phyloP scores from a whole-genome alignment of 108 stramenopile genomes.

The Cyclostephanos tholiformis region DNA sequence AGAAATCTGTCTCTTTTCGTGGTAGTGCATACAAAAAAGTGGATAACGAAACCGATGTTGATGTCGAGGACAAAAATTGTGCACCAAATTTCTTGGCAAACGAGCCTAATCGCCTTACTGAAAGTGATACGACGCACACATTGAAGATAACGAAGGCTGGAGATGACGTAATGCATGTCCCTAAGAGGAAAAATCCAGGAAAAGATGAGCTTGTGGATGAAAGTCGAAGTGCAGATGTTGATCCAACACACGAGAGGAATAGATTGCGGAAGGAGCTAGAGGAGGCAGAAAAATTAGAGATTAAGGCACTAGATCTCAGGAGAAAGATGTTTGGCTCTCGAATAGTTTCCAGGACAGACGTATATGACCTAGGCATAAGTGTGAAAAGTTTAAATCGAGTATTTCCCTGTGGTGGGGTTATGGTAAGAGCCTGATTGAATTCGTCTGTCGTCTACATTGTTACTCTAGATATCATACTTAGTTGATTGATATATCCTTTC shows the following conservation, averaged over 20 bases:
- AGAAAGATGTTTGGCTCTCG: conserved; percentile 82
- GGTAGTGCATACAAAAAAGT: too few species aligned
- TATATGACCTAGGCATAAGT: conserved; percentile 80
- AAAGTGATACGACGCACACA: neutral
- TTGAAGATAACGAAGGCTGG: conserved; percentile 28
- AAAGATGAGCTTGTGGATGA: conserved; percentile 6
- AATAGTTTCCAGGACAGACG: conserved; percentile 86
- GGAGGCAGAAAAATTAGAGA: conserved; percentile 68
- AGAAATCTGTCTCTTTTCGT: conserved; percentile 25
- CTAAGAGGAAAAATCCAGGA: neutral
- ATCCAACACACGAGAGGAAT: conserved; percentile 52
- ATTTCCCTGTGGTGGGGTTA: conserved; percentile 84
- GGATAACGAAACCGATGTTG: conserved; percentile 4
- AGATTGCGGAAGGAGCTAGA: conserved; percentile 49
- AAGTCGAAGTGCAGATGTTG: conserved; percentile 16
- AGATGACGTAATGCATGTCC: too few species aligned
- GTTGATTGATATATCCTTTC: neutral
- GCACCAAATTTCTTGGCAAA: conserved; percentile 6
- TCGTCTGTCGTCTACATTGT: neutral
- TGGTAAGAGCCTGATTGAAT: conserved; percentile 34
- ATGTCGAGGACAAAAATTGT: neutral
- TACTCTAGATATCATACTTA: neutral
- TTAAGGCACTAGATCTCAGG: conserved; percentile 60
- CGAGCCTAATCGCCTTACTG: neutral
- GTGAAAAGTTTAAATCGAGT: conserved; percentile 86